phyloP scores from a whole-genome alignment of 179 eudicot species.

The Sideroxylon spinosum region DNA sequence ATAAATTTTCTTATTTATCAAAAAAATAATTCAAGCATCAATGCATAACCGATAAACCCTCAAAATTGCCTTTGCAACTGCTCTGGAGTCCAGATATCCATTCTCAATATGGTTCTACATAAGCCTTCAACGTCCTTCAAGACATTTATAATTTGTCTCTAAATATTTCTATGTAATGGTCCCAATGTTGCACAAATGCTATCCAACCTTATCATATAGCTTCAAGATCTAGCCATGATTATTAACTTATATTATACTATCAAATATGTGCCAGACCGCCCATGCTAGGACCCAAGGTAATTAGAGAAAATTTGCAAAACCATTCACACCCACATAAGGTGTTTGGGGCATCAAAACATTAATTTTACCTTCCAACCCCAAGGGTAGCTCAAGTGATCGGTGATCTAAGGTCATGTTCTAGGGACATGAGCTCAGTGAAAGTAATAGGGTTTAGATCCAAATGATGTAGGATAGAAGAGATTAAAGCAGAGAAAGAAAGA shows the following conservation, averaged over 20 bases:
- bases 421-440: too few relatives aligned
- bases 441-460: too few relatives aligned
- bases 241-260: background rate
- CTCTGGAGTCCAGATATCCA: background rate
- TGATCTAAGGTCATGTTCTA: too few relatives aligned
- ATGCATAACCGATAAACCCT: background rate
- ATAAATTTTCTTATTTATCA: too few relatives aligned
- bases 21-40: too few relatives aligned
- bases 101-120: background rate
- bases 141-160: background rate
- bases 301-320: background rate
- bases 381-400: too few relatives aligned
- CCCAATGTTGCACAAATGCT: too few relatives aligned
- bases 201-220: background rate
- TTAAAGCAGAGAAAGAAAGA: too few relatives aligned
- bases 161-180: too few relatives aligned
- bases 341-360: background rate
- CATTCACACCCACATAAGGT: background rate
- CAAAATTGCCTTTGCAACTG: background rate
- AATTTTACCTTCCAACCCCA: background rate
- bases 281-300: background rate
- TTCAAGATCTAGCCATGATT: background rate
- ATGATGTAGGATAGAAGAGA: too few relatives aligned
- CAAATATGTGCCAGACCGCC: background rate
- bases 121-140: background rate